Evolutionary conservation across 2,329 filamentous ascomycete genomes (phyloP), one percentile per base, ranked within the genome.

Genomic region (Helminthosporium solani): DNA sequence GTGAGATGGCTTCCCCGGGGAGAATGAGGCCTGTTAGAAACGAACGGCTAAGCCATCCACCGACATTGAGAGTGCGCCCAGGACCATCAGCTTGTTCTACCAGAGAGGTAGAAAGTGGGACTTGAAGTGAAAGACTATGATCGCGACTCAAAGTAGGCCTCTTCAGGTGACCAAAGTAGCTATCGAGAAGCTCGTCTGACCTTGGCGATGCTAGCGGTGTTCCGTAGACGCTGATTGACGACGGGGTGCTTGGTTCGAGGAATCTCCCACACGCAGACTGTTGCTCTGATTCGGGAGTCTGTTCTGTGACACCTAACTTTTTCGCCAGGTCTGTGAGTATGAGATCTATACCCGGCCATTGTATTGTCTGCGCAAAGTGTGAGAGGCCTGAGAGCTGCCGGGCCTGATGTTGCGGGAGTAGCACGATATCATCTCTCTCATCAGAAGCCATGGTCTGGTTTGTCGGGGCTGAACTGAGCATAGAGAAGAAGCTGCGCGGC

Each of bases 21-120:
- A 82, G 60, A 1, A 82, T 70, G 18, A 82, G 64, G 0, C 79
- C 79, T 1, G 77, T 77, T 0, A 82, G 67, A 70, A 77, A 82
- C 7, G 76, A 76, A 21, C 78, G 74, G 41, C 77, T 80, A 2
- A 82, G 69, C 79, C 79, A 82, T 8, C 78, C 78, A 28, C 76
- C 71, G 21, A 73, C 63, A 19, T 73, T 67, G 31, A 58, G 14
- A 6, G 49, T 28, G 21, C 58, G 49, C 7, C 54, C 46, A 41
- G 58, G 43, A 36, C 40, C 49, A 27, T 58, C 51, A 12, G 50
- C 45, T 23, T 51, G 44, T 7, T 52, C 41, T 1, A 57, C 34
- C 2, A 62, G 42, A 0, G 54, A 57, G 7, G 52, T 57, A 1
- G 66, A 66, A 6, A 68, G 56, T 2, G 66, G 64, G 4, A 70